Percentiles rank a stretch among this genome's conserved stretches.
Evolutionary conservation across 148 eudicot genomes (phyloP).

Genomic region (Amaranthus hypochondriacus): DNA sequence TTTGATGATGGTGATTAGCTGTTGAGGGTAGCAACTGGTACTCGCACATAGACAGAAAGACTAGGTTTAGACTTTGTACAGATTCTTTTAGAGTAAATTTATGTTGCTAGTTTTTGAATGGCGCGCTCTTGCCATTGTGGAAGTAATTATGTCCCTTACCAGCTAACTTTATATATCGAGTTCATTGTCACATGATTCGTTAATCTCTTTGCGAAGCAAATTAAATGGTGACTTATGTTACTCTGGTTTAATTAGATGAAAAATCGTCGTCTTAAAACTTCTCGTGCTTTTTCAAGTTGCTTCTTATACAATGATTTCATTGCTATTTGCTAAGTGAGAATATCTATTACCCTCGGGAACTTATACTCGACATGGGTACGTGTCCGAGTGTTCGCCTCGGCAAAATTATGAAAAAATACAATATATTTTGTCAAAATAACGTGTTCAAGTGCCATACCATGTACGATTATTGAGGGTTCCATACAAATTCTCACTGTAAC

Average conservation of each 20-base stretch:
- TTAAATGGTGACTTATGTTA: no score
- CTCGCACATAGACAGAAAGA: constrained; percentile 25
- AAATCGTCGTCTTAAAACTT: not conserved
- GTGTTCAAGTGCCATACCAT: no score
- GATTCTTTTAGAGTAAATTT: constrained; percentile 12
- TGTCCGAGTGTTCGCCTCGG: no score
- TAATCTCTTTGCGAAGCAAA: no score
- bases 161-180: constrained; percentile 8
- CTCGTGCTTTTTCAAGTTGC: not conserved
- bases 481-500: no score
- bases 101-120: constrained; percentile 12
- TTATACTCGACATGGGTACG: no score
- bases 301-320: not conserved
- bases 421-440: no score
- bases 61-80: constrained; percentile 9
- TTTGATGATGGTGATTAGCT: not conserved
- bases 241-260: not conserved
- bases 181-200: no score
- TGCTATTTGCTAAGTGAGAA: not conserved
- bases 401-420: no score
- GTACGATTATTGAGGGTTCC: no score
- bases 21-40: not conserved
- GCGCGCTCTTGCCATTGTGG: constrained; percentile 10
- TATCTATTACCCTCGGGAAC: no score
- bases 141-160: constrained; percentile 6